phyloP scores from a whole-genome alignment of 371 early-diverging fungal genomes.

The Conidiobolus coronatus region DNA sequence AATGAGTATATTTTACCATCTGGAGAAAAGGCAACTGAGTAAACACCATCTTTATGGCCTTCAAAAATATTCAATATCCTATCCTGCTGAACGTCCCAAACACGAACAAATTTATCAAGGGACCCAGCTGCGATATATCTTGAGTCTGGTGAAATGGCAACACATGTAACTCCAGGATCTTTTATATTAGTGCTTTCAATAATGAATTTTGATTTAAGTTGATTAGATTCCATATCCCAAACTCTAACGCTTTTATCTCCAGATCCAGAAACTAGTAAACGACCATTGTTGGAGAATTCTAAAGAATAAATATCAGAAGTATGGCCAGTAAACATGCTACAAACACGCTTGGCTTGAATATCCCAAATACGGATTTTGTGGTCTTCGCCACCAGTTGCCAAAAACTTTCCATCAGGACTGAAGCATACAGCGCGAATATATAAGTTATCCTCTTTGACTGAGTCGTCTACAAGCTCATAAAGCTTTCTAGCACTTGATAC shows the following conservation, averaged over 20 bases:
- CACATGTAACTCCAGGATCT: conserved; percentile 87
- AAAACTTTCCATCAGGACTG: conserved; percentile 70
- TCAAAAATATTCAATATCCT: conserved; percentile 64
- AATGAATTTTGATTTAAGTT: conserved; percentile 38
- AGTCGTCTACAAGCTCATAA: conserved; percentile 5
- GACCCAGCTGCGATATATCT: conserved; percentile 71
- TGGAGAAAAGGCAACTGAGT: conserved; percentile 86
- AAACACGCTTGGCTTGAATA: conserved; percentile 37
- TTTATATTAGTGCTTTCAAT: conserved; percentile 62
- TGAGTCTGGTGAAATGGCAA: conserved; percentile 72
- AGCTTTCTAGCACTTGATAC: conserved; percentile 42
- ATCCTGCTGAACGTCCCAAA: conserved; percentile 78
- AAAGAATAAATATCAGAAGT: conserved; percentile 92
- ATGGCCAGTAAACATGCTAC: conserved; percentile 59
- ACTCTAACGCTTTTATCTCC: conserved; percentile 83
- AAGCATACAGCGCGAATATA: conserved; percentile 95
- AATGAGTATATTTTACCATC: conserved; percentile 34
- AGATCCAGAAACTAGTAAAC: conserved; percentile 75
- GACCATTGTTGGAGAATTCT: conserved; percentile 86
- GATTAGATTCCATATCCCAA: conserved; percentile 65
- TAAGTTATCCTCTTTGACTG: conserved; percentile 34
- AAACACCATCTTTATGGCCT: conserved; percentile 92
- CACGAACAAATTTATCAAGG: conserved; percentile 78
- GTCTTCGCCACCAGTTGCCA: conserved; percentile 97
- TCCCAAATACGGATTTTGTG: conserved; percentile 73